phyloP scores from a whole-genome alignment of 495 filamentous ascomycete genomes.

The Xylaria sp. region DNA sequence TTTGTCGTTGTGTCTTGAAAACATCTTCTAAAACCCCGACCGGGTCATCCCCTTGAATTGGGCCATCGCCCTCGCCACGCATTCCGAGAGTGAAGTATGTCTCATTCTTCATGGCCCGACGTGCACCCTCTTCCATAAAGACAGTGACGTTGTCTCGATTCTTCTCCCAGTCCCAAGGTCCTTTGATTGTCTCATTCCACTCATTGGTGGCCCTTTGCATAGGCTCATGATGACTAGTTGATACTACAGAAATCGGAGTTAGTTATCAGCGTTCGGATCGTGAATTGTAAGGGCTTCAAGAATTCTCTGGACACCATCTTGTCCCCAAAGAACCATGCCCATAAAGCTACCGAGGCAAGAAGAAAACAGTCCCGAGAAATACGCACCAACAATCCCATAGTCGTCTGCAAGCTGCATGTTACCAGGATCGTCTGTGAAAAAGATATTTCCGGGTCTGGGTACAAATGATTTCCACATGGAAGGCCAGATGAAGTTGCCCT shows the following conservation, averaged over 20 bases:
- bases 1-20: conserved; percentile 19
- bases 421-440: conserved; percentile 65
- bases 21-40: conserved; percentile 57
- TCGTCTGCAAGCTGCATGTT: conserved; percentile 66
- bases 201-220: conserved; percentile 70
- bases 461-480: conserved; percentile 63
- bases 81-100: conserved; percentile 68
- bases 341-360: too few relatives aligned
- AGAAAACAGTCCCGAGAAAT: too few relatives aligned
- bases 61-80: conserved; percentile 68
- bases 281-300: too few relatives aligned
- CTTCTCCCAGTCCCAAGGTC: conserved; percentile 68
- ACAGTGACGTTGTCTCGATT: conserved; percentile 60
- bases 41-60: conserved; percentile 52
- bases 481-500: conserved; percentile 73
- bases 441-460: conserved; percentile 48
- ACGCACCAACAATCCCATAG: conserved; percentile 69
- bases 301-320: too few relatives aligned
- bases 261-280: too few relatives aligned
- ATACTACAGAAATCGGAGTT: too few relatives aligned
- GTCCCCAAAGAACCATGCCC: too few relatives aligned
- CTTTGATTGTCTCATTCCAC: conserved; percentile 53
- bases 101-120: conserved; percentile 62
- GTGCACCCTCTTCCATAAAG: conserved; percentile 61
- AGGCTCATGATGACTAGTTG: conserved; percentile 70